Base-by-base conservation (phyloP, 352 stramenopile species). In the Elongisporangium prolatum region DNA sequence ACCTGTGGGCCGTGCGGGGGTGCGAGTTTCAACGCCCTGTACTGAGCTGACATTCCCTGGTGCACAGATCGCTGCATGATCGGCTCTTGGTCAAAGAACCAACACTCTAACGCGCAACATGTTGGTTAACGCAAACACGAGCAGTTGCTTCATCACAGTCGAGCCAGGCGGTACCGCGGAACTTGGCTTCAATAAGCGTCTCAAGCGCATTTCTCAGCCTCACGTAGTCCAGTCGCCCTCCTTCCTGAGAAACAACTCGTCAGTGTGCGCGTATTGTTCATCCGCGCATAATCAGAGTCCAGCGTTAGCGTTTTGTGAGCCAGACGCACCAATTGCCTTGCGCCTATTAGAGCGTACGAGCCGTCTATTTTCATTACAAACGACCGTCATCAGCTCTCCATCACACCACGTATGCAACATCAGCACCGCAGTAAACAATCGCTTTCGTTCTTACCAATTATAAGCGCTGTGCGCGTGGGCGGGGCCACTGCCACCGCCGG, bases 31-130 rank as follows among this genome's bases (percentile, higher is more conserved):
- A 95, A 67, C 24, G 61, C 64, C 25, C 79, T 80, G 63, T 90
- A 90, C 52, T 86, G 68, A 13, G 65, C 60, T 8, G 76, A 67
- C 17, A 69, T 49, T 7, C 56, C 59, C 37, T 84, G 75, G 34
- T 71, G 64, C 8, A 61, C 48, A 1, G 69, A 79, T 34, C 69
- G 77, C 57, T 74, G 65, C 20, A 57, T 28, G 37, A 79, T 74
- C 3, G 74, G 79, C 40, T 91, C 87, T 20, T 95, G 85, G 47
- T 93, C 84, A 59, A 95, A 95, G 59, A 88, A 93, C 85, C 85
- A 95, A 71, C 85, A 92, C 69, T 95, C 85, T 95, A 63, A 8
- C 6, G 14, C 40, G 48, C 47, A 57, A 20, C 2, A 54, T n/a
- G 34, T 14, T 50, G 4, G 50, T 57, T 37, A 14, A 52, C 1